phyloP scores from a whole-genome alignment of 805 yeast species.

The Yarrowia sp. region DNA sequence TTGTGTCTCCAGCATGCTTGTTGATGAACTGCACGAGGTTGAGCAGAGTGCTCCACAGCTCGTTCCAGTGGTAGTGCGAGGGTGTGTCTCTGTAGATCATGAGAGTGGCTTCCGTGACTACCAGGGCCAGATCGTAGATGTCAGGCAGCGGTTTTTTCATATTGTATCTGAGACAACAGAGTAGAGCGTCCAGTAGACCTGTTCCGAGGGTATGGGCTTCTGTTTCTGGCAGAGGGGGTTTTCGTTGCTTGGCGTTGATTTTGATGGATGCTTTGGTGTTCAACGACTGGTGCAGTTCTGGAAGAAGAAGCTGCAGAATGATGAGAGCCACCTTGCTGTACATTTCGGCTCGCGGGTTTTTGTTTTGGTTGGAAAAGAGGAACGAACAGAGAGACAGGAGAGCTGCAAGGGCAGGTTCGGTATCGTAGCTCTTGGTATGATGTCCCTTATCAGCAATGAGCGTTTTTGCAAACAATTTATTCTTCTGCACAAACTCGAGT shows the following conservation, averaged over 20 bases:
- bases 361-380: constrained; percentile 47
- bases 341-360: constrained; percentile 43
- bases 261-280: constrained; percentile 31
- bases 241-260: constrained; percentile 41
- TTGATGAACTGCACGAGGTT: constrained; percentile 46
- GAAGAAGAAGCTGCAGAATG: constrained; percentile 48
- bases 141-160: constrained; percentile 45
- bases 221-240: constrained; percentile 46
- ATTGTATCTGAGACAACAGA: constrained; percentile 49
- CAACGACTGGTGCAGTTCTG: constrained; percentile 43
- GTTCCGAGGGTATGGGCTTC: constrained; percentile 47
- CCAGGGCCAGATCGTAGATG: constrained; percentile 46
- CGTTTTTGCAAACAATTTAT: constrained; percentile 48
- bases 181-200: constrained; percentile 50
- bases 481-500: constrained; percentile 51
- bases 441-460: constrained; percentile 44
- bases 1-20: constrained; percentile 41
- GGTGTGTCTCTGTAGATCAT: constrained; percentile 28
- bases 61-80: constrained; percentile 51
- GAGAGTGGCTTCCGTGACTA: background rate
- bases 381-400: constrained; percentile 48
- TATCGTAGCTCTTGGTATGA: constrained; percentile 35
- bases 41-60: constrained; percentile 51
- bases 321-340: constrained; percentile 49
- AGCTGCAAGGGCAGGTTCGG: constrained; percentile 45